Percentiles rank a stretch among this genome's conserved stretches.
Conservation (phyloP, 306 rosid species). For the Ormosia emarginata region DNA sequence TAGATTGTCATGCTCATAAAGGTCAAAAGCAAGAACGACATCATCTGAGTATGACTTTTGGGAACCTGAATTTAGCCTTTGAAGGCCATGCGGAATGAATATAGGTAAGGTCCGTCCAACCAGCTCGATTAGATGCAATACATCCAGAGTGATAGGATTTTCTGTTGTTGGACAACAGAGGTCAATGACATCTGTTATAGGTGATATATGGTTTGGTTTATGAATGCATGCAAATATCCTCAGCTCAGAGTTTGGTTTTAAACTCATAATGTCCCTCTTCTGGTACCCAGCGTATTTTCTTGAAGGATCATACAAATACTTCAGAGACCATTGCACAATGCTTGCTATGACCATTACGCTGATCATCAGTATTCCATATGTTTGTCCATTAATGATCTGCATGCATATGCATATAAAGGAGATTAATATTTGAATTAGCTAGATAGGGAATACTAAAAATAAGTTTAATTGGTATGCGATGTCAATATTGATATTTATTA, state of each 20-base stretch:
- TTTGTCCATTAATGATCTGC: conserved; percentile 21
- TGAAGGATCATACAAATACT: conserved; percentile 44
- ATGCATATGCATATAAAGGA: not conserved
- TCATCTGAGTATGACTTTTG: conserved; percentile 45
- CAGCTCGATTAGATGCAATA: conserved; percentile 47
- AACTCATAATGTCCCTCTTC: conserved; percentile 36
- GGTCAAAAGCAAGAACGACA: conserved; percentile 36
- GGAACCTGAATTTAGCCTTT: not conserved
- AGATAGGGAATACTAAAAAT: not conserved
- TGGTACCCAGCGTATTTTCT: conserved; percentile 50
- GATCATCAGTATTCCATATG: conserved; percentile 6
- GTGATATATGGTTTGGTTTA: conserved; percentile 32
- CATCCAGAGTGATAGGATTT: conserved; percentile 36
- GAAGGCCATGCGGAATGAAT: conserved; percentile 42
- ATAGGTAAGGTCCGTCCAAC: conserved; percentile 45
- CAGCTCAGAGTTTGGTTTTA: conserved; percentile 27
- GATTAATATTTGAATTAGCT: not conserved
- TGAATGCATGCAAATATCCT: conserved; percentile 37
- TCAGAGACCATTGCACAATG: conserved; percentile 36
- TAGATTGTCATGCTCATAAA: conserved; percentile 23
- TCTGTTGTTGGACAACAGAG: conserved; percentile 35
- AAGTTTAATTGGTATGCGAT: too few relatives aligned
- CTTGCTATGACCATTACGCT: conserved; percentile 22
- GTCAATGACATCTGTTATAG: conserved; percentile 33
- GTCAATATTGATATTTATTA: too few relatives aligned